A percentile compares a stretch with the other conserved stretches of the same genome.
These are phyloP conservation scores for Kingdonia uniflora DNA, from an alignment of 164 flowering plant genomes.

Conservation along the genomic window DNA sequence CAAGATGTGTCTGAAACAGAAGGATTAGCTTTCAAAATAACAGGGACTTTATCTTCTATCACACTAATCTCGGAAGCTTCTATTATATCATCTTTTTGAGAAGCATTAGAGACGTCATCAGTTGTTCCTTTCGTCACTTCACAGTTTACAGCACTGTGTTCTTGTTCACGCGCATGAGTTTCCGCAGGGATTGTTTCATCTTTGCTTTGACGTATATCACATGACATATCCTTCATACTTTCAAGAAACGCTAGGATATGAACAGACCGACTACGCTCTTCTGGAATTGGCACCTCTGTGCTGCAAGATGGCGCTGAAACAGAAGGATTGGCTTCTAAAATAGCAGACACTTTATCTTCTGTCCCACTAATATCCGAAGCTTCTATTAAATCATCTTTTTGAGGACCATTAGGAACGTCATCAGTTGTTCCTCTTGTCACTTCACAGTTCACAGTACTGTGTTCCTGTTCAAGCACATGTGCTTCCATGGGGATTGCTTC, in stretches of 20 bases:
- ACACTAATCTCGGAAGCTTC: too few relatives aligned
- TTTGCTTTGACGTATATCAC: too few relatives aligned
- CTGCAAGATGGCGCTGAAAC: too few relatives aligned
- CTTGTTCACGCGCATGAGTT: constrained; percentile 1
- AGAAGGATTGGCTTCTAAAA: too few relatives aligned
- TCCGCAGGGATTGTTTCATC: neutral
- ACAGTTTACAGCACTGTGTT: constrained; percentile 1
- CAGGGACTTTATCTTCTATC: neutral
- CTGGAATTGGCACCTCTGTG: too few relatives aligned
- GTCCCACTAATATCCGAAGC: neutral
- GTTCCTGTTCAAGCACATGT: constrained; percentile 1
- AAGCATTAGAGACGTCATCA: neutral
- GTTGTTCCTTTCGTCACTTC: neutral
- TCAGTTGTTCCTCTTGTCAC: neutral
- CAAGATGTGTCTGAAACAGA: constrained; percentile 1
- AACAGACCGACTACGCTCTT: too few relatives aligned
- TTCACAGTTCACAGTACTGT: constrained; percentile 1
- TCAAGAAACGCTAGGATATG: too few relatives aligned
- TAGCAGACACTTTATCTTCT: too few relatives aligned
- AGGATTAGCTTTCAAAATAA: constrained; percentile 2
- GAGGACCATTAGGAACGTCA: neutral
- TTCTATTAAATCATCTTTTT: neutral
- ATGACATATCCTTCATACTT: neutral
- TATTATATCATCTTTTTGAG: too few relatives aligned
- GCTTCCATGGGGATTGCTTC: too few relatives aligned